Percentiles rank a stretch among this genome's conserved stretches.
Conservation (phyloP, 345 rosid genomes). For the Euphorbia peplus region DNA sequence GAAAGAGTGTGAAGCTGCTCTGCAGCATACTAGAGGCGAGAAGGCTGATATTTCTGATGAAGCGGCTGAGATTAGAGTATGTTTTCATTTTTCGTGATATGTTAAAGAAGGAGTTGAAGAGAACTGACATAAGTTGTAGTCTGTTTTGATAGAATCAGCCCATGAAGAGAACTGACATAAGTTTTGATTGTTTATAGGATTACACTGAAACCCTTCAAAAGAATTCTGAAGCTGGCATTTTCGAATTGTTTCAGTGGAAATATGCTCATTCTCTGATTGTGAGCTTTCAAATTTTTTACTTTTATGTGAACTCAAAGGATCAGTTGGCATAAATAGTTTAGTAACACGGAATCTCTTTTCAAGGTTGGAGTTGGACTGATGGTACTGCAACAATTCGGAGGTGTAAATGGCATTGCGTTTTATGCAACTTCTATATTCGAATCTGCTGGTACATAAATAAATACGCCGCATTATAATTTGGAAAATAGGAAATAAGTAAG, state of each 20-base stretch:
- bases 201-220: constrained; percentile 31
- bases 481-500: background rate
- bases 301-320: background rate
- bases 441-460: constrained; percentile 42
- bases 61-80: constrained; percentile 56
- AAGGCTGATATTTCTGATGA: constrained; percentile 50
- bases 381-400: constrained; percentile 82
- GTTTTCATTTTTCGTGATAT: background rate
- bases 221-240: constrained; percentile 32
- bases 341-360: background rate
- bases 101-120: too few species aligned
- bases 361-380: constrained; percentile 74
- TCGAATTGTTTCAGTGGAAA: constrained; percentile 39
- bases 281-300: constrained; percentile 20
- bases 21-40: constrained; percentile 47
- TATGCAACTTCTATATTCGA: constrained; percentile 40
- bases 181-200: constrained; percentile 22
- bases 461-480: background rate
- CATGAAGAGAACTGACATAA: background rate
- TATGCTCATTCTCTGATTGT: constrained; percentile 42
- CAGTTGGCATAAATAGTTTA: too few species aligned
- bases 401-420: constrained; percentile 45
- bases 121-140: background rate
- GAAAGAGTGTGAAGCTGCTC: constrained; percentile 45
- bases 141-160: background rate